Evolutionary conservation across 192 early-diverging fungal species (phyloP), one percentile per base, ranked within the genome.

Genomic region (Entophlyctis luteolus): DNA sequence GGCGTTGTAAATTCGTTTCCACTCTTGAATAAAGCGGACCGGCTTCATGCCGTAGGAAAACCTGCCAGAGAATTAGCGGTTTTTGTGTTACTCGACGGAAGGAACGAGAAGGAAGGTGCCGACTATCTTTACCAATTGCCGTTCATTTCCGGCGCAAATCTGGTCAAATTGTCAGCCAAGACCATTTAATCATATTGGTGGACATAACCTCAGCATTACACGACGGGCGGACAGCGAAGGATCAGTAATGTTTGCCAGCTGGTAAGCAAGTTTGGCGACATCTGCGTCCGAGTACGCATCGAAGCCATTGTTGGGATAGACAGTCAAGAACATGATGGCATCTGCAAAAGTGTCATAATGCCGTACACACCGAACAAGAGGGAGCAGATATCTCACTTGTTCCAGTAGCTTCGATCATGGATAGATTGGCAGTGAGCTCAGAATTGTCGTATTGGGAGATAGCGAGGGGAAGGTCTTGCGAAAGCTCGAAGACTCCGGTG

Each of bases 131-230:
- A 72, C 69, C 70, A 68, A 48, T 10, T 49, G 8, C 78, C 78
- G 57, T 75, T 80, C 76, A 81, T 79, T 63, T 81, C 79, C 16
- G 79, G 74, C 10, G 47, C 70, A 28, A 79, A 70, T 10, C 39
- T 42, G 39, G 8, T n/a, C n/a, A n/a, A n/a, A n/a, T n/a, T n/a
- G n/a, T n/a, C n/a, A n/a, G n/a, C n/a, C n/a, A n/a, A n/a, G n/a
- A n/a, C n/a, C n/a, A n/a, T n/a, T n/a, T n/a, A n/a, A n/a, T n/a
- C n/a, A n/a, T n/a, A n/a, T n/a, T n/a, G n/a, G n/a, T n/a, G n/a
- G n/a, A n/a, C n/a, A 62, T 23, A 76, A 70, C 23, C 79, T 70
- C 3, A 81, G 29, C 38, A 81, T 45, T 23, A 81, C 74, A n/a
- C 67, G 37, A 10, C 79, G 50, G 1, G 70, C 73, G 16, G 63